These are phyloP conservation scores for Schizochytrium sp. DNA, from an alignment of 108 stramenopile genomes.

Conservation along the genomic window DNA sequence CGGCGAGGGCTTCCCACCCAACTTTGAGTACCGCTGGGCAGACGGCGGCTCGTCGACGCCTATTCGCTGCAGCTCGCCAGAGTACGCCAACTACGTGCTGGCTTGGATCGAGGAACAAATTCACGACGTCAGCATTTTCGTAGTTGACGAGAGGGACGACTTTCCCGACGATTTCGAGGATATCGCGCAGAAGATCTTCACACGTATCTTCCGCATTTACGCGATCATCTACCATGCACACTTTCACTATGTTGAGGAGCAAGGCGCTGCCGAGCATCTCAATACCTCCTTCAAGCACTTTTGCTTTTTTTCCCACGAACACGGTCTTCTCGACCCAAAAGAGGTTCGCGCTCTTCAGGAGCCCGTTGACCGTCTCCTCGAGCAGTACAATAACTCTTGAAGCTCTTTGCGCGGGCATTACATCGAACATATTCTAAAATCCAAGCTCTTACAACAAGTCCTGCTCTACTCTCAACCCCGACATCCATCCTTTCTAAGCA, in stretches of 20 bases:
- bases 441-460: neutral
- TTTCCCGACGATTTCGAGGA: conserved; percentile 25
- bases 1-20: conserved; percentile 28
- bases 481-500: too few relatives aligned
- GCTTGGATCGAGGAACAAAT: conserved; percentile 25
- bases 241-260: conserved; percentile 7
- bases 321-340: neutral
- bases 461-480: too few relatives aligned
- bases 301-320: conserved; percentile 15
- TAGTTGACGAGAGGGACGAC: neutral
- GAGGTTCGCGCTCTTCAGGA: conserved; percentile 19
- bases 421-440: neutral
- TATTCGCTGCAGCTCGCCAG: conserved; percentile 1
- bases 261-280: conserved; percentile 15
- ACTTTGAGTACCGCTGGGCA: conserved; percentile 31
- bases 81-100: conserved; percentile 22
- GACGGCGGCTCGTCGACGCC: conserved; percentile 8
- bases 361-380: conserved; percentile 11
- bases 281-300: conserved; percentile 38
- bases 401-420: neutral
- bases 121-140: conserved; percentile 18
- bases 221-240: conserved; percentile 27
- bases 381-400: neutral
- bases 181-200: conserved; percentile 21
- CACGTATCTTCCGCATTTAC: conserved; percentile 26